Evolutionary conservation across 805 yeast genomes (phyloP).

Genomic region (Hermanozyma aechmeae): DNA sequence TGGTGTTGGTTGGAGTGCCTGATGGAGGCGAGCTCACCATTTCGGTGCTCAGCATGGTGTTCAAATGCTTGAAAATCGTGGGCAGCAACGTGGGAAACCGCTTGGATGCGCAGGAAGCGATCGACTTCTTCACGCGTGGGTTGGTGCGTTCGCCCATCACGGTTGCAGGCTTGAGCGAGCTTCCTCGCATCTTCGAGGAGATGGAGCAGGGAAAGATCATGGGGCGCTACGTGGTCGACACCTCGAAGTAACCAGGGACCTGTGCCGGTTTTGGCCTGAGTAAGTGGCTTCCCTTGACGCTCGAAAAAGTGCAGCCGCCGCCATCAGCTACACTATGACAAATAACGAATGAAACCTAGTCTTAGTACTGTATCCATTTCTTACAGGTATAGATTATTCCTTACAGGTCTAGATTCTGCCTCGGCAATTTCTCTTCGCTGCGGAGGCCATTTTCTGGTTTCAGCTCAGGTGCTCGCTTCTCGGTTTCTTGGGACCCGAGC

Average conservation of each 20-base stretch:
- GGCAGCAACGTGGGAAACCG: background rate
- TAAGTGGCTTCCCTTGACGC: no score
- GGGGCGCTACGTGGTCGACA: background rate
- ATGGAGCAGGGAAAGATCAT: background rate
- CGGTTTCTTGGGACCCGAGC: no score
- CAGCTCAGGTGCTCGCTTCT: no score
- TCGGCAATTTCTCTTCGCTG: no score
- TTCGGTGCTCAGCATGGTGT: background rate
- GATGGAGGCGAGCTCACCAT: background rate
- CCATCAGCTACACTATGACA: no score
- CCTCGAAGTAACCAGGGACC: background rate
- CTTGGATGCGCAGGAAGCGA: background rate
- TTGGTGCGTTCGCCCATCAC: background rate
- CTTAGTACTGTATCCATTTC: no score
- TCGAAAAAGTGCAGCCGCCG: no score
- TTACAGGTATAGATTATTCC: no score
- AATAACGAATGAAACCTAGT: no score
- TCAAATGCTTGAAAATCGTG: background rate
- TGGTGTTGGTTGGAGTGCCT: background rate
- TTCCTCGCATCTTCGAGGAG: background rate
- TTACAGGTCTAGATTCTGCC: no score
- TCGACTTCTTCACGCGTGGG: background rate
- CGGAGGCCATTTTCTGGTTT: no score
- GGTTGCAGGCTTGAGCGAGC: background rate
- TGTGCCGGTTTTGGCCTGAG: no score